These are phyloP conservation scores for Debaryomyces udenii DNA, from an alignment of 1,139 yeast genomes.

Conservation along the genomic window DNA sequence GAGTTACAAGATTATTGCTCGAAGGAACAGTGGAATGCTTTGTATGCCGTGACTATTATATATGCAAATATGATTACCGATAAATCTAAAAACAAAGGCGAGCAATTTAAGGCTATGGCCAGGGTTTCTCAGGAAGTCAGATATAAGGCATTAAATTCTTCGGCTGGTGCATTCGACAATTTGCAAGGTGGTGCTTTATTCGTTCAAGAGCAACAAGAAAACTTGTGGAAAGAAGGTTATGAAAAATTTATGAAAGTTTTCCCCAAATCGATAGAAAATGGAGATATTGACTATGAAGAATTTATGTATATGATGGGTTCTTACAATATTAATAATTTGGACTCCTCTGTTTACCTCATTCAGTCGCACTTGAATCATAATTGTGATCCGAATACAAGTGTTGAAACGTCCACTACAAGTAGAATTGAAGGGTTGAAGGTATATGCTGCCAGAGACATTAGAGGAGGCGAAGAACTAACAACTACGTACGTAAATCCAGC, in stretches of 20 bases:
- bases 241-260: slow-evolving; percentile 53
- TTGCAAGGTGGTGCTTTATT: slow-evolving; percentile 53
- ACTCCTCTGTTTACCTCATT: slow-evolving; percentile 60
- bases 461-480: slow-evolving; percentile 66
- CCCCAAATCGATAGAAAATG: slow-evolving; percentile 33
- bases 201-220: slow-evolving; percentile 60
- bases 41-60: slow-evolving; percentile 64
- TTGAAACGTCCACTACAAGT: slow-evolving; percentile 48
- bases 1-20: slow-evolving; percentile 63
- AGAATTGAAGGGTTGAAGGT: slow-evolving; percentile 61
- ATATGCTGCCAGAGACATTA: slow-evolving; percentile 59
- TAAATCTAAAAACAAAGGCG: slow-evolving; percentile 40
- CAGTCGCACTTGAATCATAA: slow-evolving; percentile 78
- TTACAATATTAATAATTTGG: slow-evolving; percentile 72
- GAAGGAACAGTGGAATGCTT: slow-evolving; percentile 69
- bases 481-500: slow-evolving; percentile 73
- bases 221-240: slow-evolving; percentile 62
- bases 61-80: slow-evolving; percentile 54
- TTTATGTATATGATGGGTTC: slow-evolving; percentile 68
- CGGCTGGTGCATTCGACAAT: slow-evolving; percentile 58
- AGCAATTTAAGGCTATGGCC: slow-evolving; percentile 66
- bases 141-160: slow-evolving; percentile 60
- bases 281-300: slow-evolving; percentile 51
- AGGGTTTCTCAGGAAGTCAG: slow-evolving; percentile 68
- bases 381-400: slow-evolving; percentile 72